Evolutionary conservation across 495 filamentous ascomycete species (phyloP).

Genomic region (Talaromyces trachyspermus): DNA sequence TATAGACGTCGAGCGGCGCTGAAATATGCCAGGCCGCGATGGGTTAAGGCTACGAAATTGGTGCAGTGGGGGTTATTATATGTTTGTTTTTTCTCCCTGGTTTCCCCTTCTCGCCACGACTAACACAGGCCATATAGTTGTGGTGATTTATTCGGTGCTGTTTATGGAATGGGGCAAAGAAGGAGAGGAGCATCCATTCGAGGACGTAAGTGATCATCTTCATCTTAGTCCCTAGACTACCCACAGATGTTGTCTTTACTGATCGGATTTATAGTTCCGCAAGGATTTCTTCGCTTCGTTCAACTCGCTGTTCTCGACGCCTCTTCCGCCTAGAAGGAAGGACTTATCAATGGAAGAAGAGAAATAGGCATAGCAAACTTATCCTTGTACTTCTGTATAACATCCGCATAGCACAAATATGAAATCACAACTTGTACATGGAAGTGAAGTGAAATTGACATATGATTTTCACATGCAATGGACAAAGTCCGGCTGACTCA

Average conservation of each 20-base stretch:
- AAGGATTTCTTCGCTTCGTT: constrained; percentile 29
- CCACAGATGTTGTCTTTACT: no score
- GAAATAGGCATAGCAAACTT: no score
- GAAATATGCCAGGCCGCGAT: constrained; percentile 66
- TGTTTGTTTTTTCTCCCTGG: constrained; percentile 39
- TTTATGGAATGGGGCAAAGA: constrained; percentile 70
- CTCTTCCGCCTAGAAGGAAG: constrained; percentile 24
- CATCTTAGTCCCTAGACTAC: background rate
- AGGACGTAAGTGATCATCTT: constrained; percentile 29
- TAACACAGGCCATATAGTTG: constrained; percentile 37
- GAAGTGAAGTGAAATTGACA: background rate
- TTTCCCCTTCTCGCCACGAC: background rate
- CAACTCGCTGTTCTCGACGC: constrained; percentile 27
- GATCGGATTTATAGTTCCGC: constrained; percentile 25
- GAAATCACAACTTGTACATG: background rate
- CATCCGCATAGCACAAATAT: background rate
- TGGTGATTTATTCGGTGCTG: constrained; percentile 64
- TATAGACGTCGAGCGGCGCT: constrained; percentile 47
- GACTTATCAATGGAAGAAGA: no score
- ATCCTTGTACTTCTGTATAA: no score
- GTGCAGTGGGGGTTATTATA: constrained; percentile 57
- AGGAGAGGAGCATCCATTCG: constrained; percentile 48
- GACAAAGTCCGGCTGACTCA: no score
- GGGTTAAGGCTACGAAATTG: constrained; percentile 64
- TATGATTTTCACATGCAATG: constrained; percentile 4